These are phyloP conservation scores for Sugiyamaella mastotermitis DNA, from an alignment of 805 yeast genomes.

Conservation along the genomic window DNA sequence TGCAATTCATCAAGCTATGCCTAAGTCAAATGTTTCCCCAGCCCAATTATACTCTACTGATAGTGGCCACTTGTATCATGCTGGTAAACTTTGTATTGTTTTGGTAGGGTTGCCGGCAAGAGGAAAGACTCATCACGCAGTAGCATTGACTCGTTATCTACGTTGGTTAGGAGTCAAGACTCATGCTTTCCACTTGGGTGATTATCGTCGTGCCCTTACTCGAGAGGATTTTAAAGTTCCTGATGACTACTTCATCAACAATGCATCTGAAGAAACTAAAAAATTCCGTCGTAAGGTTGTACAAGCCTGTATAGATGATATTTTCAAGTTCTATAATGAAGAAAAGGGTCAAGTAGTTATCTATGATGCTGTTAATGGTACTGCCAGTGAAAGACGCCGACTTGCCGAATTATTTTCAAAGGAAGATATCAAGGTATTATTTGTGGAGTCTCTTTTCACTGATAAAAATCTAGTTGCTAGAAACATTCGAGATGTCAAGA, in stretches of 20 bases:
- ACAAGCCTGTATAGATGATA: conserved; percentile 60
- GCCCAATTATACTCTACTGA: conserved; percentile 93
- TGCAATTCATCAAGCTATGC: conserved; percentile 17
- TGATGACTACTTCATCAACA: conserved; percentile 62
- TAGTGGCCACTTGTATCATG: conserved; percentile 87
- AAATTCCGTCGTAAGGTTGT: conserved; percentile 53
- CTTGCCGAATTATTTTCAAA: conserved; percentile 49
- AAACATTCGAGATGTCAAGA: conserved; percentile 78
- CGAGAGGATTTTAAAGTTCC: conserved; percentile 45
- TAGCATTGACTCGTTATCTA: conserved; percentile 82
- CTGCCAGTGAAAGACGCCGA: conserved; percentile 57
- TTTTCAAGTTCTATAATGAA: conserved; percentile 60
- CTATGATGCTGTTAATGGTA: conserved; percentile 90
- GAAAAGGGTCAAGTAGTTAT: conserved; percentile 92
- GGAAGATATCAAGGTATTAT: conserved; percentile 67
- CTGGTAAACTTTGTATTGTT: conserved; percentile 86
- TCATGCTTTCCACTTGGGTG: conserved; percentile 86
- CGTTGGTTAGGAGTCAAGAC: conserved; percentile 96
- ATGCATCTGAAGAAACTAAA: conserved; percentile 42
- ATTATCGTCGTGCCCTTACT: conserved; percentile 57
- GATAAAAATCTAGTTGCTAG: conserved; percentile 60
- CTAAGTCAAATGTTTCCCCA: conserved; percentile 66
- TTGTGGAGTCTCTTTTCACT: conserved; percentile 82
- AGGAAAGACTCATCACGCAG: conserved; percentile 91
- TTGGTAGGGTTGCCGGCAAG: conserved; percentile 93